phyloP scores from a whole-genome alignment of 2,329 filamentous ascomycete genomes.

The Fusarium papillatum region DNA sequence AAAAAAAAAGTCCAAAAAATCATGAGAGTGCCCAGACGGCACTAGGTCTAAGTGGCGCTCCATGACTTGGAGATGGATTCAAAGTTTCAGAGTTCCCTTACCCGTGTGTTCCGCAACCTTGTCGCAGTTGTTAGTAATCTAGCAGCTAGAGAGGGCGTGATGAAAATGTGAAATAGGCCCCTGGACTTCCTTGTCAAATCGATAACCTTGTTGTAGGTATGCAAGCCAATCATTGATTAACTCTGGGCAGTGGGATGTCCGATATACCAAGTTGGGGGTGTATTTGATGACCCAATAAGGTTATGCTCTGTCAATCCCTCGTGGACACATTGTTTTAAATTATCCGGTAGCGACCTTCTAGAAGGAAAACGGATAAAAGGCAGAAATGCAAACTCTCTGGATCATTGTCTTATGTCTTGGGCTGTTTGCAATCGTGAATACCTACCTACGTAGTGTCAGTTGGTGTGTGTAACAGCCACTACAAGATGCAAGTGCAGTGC shows the following conservation, averaged over 20 bases:
- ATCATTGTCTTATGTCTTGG: neutral
- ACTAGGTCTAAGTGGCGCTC: neutral
- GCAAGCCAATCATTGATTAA: neutral
- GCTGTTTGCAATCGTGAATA: neutral
- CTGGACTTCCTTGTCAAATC: neutral
- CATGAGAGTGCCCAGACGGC: neutral
- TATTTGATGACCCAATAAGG: slow-evolving; percentile 1
- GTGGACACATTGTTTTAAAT: neutral
- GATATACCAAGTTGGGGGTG: neutral
- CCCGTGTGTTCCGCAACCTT: neutral
- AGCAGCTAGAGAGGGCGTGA: neutral
- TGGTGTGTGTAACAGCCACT: neutral
- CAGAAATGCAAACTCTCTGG: neutral
- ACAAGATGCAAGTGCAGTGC: too few species aligned
- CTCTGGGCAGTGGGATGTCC: neutral
- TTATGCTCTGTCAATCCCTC: neutral
- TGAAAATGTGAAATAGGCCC: neutral
- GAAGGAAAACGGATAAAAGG: neutral
- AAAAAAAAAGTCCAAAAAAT: neutral
- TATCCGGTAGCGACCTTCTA: neutral
- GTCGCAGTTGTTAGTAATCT: neutral
- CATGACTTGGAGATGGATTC: slow-evolving; percentile 1
- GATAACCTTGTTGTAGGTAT: neutral
- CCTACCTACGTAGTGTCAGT: neutral
- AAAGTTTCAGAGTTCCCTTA: neutral